Percentiles rank a stretch among this genome's conserved stretches.
These are phyloP conservation scores for Urochloa ruziziensis DNA, from an alignment of 176 grass and related monocot species.

Conservation along the genomic window DNA sequence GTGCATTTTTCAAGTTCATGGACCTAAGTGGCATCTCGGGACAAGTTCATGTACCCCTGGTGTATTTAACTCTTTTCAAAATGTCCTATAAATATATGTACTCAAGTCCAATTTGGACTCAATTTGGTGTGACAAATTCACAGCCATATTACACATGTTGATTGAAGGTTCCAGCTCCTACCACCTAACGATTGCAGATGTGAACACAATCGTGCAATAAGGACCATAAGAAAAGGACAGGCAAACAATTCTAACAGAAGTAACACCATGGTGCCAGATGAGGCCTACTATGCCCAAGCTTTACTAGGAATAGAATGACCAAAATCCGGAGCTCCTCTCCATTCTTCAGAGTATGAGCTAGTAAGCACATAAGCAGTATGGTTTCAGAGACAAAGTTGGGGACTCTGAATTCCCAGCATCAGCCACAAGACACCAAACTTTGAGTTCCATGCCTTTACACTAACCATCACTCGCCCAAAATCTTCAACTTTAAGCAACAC, in stretches of 20 bases:
- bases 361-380: background rate
- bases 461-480: background rate
- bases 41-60: no score
- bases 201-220: background rate
- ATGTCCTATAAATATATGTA: background rate
- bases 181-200: background rate
- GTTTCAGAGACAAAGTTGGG: background rate
- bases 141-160: background rate
- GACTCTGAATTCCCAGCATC: constrained; percentile 8
- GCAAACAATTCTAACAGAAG: background rate
- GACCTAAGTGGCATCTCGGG: no score
- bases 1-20: no score
- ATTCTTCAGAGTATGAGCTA: no score
- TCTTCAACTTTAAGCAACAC: constrained; percentile 21
- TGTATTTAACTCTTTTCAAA: no score
- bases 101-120: background rate
- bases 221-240: background rate
- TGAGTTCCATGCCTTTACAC: background rate
- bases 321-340: no score
- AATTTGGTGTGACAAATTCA: background rate
- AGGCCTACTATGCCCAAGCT: background rate
- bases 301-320: no score
- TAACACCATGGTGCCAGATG: background rate
- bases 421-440: constrained; percentile 23
- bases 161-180: background rate